Conservation (phyloP, 305 asterid genomes). For the Striga hermonthica region DNA sequence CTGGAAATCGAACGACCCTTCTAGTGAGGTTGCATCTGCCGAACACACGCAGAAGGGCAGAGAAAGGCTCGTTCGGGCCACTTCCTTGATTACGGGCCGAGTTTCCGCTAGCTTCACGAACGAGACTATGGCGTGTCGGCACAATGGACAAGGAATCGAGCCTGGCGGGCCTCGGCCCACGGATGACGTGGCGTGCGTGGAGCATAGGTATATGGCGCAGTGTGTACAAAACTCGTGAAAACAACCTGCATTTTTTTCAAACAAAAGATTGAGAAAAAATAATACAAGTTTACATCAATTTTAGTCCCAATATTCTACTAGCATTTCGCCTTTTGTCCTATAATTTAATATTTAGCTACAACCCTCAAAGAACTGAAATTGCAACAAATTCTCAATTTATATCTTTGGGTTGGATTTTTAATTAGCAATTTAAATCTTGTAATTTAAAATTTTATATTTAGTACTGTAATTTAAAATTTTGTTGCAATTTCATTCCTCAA, state of each 20-base stretch:
- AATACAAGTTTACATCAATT: no score
- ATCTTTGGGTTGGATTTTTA: no score
- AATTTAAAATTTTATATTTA: no score
- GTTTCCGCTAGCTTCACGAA: conserved; percentile 59
- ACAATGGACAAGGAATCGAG: conserved; percentile 76
- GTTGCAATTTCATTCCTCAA: no score
- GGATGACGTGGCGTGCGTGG: conserved; percentile 53
- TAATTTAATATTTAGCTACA: no score
- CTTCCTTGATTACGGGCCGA: conserved; percentile 46
- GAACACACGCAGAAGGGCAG: conserved; percentile 67
- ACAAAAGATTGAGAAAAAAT: background rate
- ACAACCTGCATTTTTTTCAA: conserved; percentile 55
- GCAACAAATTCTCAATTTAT: no score
- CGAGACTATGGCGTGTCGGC: conserved; percentile 78
- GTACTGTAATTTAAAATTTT: no score
- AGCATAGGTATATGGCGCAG: conserved; percentile 80
- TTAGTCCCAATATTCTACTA: no score
- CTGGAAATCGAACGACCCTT: conserved; percentile 52
- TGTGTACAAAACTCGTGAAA: conserved; percentile 85
- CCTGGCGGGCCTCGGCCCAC: conserved; percentile 63
- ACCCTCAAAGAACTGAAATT: no score
- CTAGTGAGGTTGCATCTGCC: conserved; percentile 38
- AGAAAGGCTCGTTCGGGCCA: conserved; percentile 51
- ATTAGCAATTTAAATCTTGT: no score
- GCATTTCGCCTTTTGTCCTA: no score